Evolutionary conservation across 1,284 basidiomycete genomes (phyloP).

Genomic region (Malassezia brasiliensis): DNA sequence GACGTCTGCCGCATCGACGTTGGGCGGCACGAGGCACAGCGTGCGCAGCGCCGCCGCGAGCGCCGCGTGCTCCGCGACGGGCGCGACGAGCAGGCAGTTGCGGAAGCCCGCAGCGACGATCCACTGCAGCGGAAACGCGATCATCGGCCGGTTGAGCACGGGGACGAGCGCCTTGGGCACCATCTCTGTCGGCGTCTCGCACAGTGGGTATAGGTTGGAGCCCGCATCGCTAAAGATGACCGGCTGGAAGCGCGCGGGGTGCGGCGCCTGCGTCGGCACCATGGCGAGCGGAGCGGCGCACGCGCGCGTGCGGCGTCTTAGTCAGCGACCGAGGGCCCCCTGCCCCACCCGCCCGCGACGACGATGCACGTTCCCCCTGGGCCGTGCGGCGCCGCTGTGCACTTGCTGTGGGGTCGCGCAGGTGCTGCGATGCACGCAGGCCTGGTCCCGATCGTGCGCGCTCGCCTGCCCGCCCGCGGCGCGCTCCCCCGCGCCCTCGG

Average conservation of each 20-base stretch:
- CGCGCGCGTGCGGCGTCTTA: background rate
- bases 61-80: constrained; percentile 32
- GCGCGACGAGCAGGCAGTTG: constrained; percentile 37
- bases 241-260: constrained; percentile 32
- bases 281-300: background rate
- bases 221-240: constrained; percentile 44
- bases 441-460: no score
- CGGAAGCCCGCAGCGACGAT: constrained; percentile 36
- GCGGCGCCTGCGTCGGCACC: constrained; percentile 14
- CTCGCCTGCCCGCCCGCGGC: no score
- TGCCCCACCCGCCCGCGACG: no score
- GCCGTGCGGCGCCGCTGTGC: no score
- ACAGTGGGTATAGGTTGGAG: constrained; percentile 41
- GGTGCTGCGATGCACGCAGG: no score
- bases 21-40: constrained; percentile 32
- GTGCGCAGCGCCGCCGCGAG: constrained; percentile 33
- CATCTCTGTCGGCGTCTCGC: constrained; percentile 19
- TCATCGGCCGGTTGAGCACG: constrained; percentile 42
- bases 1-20: constrained; percentile 19
- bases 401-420: no score
- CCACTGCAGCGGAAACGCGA: constrained; percentile 41
- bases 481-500: no score
- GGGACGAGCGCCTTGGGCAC: constrained; percentile 45
- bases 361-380: no score
- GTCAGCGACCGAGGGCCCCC: no score